Base-by-base conservation (phyloP, 1,284 basidiomycete species). In the Mixia osmundae region DNA sequence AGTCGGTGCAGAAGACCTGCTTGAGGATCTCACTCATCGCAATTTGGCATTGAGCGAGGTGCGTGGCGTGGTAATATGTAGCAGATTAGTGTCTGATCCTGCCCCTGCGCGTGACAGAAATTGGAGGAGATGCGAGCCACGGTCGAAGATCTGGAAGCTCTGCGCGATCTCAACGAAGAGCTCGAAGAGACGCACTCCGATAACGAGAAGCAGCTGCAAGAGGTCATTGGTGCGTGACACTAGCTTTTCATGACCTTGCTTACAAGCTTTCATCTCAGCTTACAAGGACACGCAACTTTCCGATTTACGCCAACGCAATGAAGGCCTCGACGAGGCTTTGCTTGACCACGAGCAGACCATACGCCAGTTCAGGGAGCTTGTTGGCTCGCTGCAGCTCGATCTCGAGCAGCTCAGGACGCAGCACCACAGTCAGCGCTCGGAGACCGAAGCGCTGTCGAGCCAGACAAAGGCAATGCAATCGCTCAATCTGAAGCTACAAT, bases 141-240 rank as follows among this genome's bases (percentile, higher is more conserved):
- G 0, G 83, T 95, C 35, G 89, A 95, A 52, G 89, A 97, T 51
- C 69, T 94, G 11, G 89, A 97, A 52, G 72, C 87, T 10, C 68
- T 97, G 35, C 82, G 87, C 55, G 87, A 95, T 49, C 72, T 99
- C 37, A 83, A 75, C 44, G 89, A 97, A 47, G 91, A 99, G 57
- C 66, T 99, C 3, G 91, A 97, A 56, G 89, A 97, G 58, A 83
- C 79, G 50, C 89, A 97, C 48, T 56, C 80, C 5, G 89, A 94
- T 57, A 82, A 83, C 0, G 89, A 95, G 59, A 83, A 79, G 56
- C 70, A 76, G 27, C 59, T 97, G 44, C 75, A 87, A 49, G 80
- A 80, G 38, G 87, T 94, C 39, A 66, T 95, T 28, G 75, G 80
- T 77, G 33, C 35, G 66, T 28, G 20, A 11, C 3, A 11, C 8